Evolutionary conservation across 768 basidiomycete genomes (phyloP).

Genomic region (Termitomyces sp.): DNA sequence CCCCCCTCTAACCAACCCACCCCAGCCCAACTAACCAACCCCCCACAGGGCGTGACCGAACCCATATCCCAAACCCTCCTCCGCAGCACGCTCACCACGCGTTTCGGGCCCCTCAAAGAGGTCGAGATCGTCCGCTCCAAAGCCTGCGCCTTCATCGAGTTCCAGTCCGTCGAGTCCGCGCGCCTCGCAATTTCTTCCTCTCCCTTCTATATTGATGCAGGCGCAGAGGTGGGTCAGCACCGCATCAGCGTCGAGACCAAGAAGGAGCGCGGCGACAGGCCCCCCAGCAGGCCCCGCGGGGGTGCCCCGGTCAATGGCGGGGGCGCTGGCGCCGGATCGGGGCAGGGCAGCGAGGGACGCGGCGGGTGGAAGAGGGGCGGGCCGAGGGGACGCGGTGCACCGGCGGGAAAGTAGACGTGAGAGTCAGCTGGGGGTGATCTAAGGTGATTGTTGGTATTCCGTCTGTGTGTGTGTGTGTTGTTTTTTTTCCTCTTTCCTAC

Average conservation of each 20-base stretch:
- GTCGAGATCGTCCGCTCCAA: conserved; percentile 83
- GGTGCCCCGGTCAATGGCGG: conserved; percentile 53
- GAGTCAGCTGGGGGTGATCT: not conserved
- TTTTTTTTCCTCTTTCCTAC: not conserved
- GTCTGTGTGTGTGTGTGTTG: not conserved
- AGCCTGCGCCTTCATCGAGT: conserved; percentile 95
- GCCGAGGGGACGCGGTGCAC: conserved; percentile 27
- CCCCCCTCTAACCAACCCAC: not conserved
- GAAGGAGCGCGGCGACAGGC: conserved; percentile 88
- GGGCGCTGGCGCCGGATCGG: conserved; percentile 28
- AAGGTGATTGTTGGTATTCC: not conserved
- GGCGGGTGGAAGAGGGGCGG: conserved; percentile 14
- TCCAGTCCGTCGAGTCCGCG: conserved; percentile 71
- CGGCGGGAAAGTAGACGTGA: conserved; percentile 12
- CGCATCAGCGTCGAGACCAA: conserved; percentile 81
- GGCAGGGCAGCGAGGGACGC: conserved; percentile 23
- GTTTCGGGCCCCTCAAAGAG: conserved; percentile 82
- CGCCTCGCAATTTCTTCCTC: conserved; percentile 77
- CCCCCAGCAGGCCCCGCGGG: conserved; percentile 53
- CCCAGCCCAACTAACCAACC: conserved; percentile 4
- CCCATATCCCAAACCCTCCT: conserved; percentile 49
- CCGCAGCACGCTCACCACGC: conserved; percentile 38
- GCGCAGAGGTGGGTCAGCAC: conserved; percentile 41
- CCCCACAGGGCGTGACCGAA: conserved; percentile 54
- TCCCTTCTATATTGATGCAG: conserved; percentile 67